A percentile compares a stretch with the other conserved stretches of the same genome.
Conservation (phyloP, 495 filamentous ascomycete species). For the Rusavskia elegans region DNA sequence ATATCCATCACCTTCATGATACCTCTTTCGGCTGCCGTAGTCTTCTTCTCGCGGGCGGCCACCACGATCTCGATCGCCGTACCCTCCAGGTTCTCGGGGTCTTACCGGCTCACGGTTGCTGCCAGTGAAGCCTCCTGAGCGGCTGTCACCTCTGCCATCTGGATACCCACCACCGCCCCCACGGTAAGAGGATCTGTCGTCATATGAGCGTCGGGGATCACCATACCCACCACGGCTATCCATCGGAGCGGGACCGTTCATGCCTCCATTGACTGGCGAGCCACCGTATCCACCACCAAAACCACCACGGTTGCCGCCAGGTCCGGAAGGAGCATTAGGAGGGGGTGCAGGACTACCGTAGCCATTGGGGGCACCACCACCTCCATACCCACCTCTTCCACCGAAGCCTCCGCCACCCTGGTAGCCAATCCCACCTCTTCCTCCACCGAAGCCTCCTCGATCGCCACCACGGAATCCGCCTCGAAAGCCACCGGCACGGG, state of each 20-base stretch:
- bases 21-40: conserved; percentile 38
- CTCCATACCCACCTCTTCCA: conserved; percentile 26
- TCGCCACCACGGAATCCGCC: conserved; percentile 38
- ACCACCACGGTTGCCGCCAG: conserved; percentile 46
- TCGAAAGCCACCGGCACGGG: conserved; percentile 29
- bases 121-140: conserved; percentile 31
- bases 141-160: conserved; percentile 5
- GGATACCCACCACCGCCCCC: conserved; percentile 15
- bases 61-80: conserved; percentile 35
- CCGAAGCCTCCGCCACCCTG: conserved; percentile 45
- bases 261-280: conserved; percentile 16
- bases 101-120: conserved; percentile 40
- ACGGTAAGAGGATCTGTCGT: conserved; percentile 20
- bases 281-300: conserved; percentile 19
- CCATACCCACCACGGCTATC: conserved; percentile 21
- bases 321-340: conserved; percentile 33
- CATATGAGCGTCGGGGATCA: conserved; percentile 19
- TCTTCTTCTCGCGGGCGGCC: conserved; percentile 47
- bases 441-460: conserved; percentile 4
- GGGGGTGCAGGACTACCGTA: conserved; percentile 18
- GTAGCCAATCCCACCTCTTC: conserved; percentile 40
- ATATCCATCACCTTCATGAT: conserved; percentile 40
- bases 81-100: conserved; percentile 22
- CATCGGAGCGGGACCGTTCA: conserved; percentile 13
- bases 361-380: conserved; percentile 24